Base-by-base conservation (phyloP, 345 rosid species). In the Heritiera littoralis region DNA sequence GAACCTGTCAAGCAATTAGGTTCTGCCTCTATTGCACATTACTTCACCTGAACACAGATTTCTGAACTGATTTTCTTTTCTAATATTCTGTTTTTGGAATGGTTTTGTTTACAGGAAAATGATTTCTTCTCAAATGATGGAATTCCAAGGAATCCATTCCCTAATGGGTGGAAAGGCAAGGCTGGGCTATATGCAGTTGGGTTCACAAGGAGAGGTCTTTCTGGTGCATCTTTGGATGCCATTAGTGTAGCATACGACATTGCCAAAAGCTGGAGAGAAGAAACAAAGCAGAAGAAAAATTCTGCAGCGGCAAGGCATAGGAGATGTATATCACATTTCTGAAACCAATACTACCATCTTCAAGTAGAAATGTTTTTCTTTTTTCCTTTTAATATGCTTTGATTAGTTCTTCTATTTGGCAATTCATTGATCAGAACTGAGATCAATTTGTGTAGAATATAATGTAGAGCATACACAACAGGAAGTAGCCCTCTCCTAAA, bases 81-180 rank as follows among this genome's bases (percentile, higher is more conserved):
- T 59, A 28, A 69, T 43, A 2, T 10, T 63, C 35, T 66, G 49
- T 65, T 46, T 66, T 60, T 66, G 65, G 54, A 38, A 79, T 72
- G 48, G 7, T 82, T 60, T 23, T 86, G 51, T 13, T 54, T 71
- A 23, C 87, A 90, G 96, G 98, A 94, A 63, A 87, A 84, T 64
- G 98, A 94, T 23, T 87, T 94, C 67, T 93, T 94, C 76, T 86
- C 94, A 13, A 85, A 87, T 65, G 89, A 89, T 51, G 97, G 98
- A 52, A 80, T 88, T 65, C 97, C 92, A 10, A 92, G 86, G 55
- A 86, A 88, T 45, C 92, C 91, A 60, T 93, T 90, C 71, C 97
- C 98, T 49, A 84, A 90, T 81, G 94, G 94, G 7, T 94, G 98
- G 98, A 94, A 94, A 86, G 97, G 97, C 32, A 86, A 81, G 41